A percentile compares a stretch with the other conserved stretches of the same genome.
These are phyloP conservation scores for Fusarium irregulare DNA, from an alignment of 2,329 filamentous ascomycete species.

Conservation along the genomic window DNA sequence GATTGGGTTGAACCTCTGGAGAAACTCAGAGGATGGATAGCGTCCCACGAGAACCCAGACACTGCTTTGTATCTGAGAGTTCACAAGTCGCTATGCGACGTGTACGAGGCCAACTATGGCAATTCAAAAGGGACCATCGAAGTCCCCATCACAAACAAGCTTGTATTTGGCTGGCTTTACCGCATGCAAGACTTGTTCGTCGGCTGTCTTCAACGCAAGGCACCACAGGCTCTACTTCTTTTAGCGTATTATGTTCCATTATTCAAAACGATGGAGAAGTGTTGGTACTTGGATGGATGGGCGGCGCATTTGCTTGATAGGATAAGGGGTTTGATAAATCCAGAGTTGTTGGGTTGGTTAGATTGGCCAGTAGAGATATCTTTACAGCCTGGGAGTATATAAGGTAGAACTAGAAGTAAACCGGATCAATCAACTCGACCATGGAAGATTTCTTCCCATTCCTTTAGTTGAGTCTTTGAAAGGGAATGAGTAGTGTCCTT, in stretches of 20 bases:
- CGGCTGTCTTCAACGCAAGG: constrained; percentile 42
- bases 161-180: constrained; percentile 48
- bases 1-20: constrained; percentile 42
- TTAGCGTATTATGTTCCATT: constrained; percentile 44
- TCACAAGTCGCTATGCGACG: constrained; percentile 38
- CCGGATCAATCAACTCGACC: not conserved
- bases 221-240: constrained; percentile 45
- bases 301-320: constrained; percentile 39
- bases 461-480: not conserved
- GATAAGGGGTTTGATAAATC: constrained; percentile 36
- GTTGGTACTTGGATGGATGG: constrained; percentile 44
- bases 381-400: constrained; percentile 12
- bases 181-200: constrained; percentile 45
- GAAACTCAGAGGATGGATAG: constrained; percentile 39
- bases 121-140: constrained; percentile 28
- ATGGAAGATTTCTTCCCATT: too few species aligned
- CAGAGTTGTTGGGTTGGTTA: constrained; percentile 39
- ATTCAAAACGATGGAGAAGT: constrained; percentile 34
- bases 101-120: constrained; percentile 46
- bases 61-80: constrained; percentile 43
- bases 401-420: constrained; percentile 13
- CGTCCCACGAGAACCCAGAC: constrained; percentile 41
- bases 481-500: not conserved
- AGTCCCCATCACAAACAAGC: constrained; percentile 30
- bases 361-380: constrained; percentile 43